phyloP scores from a whole-genome alignment of 2,329 filamentous ascomycete species.

The Aureobasidium musti region DNA sequence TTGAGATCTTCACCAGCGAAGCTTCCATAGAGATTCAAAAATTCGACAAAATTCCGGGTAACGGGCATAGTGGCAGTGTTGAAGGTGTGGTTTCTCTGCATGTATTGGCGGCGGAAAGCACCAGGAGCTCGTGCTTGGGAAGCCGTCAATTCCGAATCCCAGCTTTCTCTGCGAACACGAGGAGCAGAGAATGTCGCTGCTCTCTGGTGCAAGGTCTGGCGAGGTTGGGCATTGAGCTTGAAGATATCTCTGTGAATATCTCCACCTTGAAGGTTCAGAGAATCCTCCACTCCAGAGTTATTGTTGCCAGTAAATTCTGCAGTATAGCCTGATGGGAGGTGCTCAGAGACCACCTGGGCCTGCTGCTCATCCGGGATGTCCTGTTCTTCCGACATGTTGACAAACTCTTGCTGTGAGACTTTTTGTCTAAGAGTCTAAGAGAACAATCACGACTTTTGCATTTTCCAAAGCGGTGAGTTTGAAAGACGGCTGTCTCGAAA shows the following conservation, averaged over 20 bases:
- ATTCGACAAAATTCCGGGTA: slow-evolving; percentile 71
- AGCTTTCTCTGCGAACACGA: slow-evolving; percentile 32
- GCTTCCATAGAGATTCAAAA: slow-evolving; percentile 72
- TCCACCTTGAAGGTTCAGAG: slow-evolving; percentile 70
- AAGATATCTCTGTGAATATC: slow-evolving; percentile 79
- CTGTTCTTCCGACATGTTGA: slow-evolving; percentile 19
- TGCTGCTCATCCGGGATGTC: slow-evolving; percentile 10
- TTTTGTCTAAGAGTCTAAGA: too few species aligned
- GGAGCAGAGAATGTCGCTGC: slow-evolving; percentile 66
- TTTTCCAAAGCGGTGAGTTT: slow-evolving; percentile 20
- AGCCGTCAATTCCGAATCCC: slow-evolving; percentile 43
- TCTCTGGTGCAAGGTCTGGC: slow-evolving; percentile 51
- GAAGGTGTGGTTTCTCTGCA: slow-evolving; percentile 47
- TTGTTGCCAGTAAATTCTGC: slow-evolving; percentile 25
- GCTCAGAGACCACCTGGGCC: slow-evolving; percentile 29
- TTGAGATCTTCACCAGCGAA: slow-evolving; percentile 72
- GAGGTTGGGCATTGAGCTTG: slow-evolving; percentile 62
- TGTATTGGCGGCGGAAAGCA: slow-evolving; percentile 57
- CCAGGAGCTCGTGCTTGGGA: slow-evolving; percentile 54
- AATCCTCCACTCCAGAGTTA: slow-evolving; percentile 56
- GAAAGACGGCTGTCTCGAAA: slow-evolving; percentile 1
- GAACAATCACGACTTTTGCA: slow-evolving; percentile 12
- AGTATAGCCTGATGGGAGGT: slow-evolving; percentile 32
- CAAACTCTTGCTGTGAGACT: not conserved
- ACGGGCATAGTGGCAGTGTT: slow-evolving; percentile 55